These are phyloP conservation scores for Dictyophora rubrovolvata DNA, from an alignment of 768 basidiomycete genomes.

Conservation along the genomic window DNA sequence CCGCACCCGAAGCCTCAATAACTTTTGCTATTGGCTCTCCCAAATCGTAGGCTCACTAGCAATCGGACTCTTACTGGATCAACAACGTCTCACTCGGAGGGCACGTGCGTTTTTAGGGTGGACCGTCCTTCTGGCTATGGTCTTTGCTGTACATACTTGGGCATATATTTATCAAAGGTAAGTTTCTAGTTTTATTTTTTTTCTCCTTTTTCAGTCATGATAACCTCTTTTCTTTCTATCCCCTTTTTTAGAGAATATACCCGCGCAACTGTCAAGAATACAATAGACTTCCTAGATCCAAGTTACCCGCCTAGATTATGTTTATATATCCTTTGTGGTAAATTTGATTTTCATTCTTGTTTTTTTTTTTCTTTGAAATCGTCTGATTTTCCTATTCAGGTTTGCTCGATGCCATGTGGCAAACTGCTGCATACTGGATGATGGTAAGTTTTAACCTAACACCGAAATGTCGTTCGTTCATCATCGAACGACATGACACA, in stretches of 20 bases:
- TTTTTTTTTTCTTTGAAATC: background rate
- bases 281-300: constrained; percentile 49
- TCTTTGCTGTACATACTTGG: constrained; percentile 67
- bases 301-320: constrained; percentile 45
- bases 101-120: constrained; percentile 64
- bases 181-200: constrained; percentile 11
- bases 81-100: constrained; percentile 43
- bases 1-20: constrained; percentile 66
- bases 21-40: constrained; percentile 68
- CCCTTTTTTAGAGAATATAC: constrained; percentile 40
- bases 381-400: constrained; percentile 51
- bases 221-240: no score
- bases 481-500: background rate
- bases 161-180: constrained; percentile 68
- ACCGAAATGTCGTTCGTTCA: background rate
- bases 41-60: constrained; percentile 68
- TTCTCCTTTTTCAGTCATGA: background rate
- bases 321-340: constrained; percentile 23
- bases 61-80: constrained; percentile 64
- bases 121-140: constrained; percentile 48
- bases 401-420: constrained; percentile 76
- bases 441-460: constrained; percentile 25
- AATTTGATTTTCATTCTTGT: background rate
- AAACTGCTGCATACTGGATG: constrained; percentile 73
- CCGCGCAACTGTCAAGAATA: constrained; percentile 33